Conservation (phyloP, 2,329 filamentous ascomycete species). For the Epichloe gansuensis region DNA sequence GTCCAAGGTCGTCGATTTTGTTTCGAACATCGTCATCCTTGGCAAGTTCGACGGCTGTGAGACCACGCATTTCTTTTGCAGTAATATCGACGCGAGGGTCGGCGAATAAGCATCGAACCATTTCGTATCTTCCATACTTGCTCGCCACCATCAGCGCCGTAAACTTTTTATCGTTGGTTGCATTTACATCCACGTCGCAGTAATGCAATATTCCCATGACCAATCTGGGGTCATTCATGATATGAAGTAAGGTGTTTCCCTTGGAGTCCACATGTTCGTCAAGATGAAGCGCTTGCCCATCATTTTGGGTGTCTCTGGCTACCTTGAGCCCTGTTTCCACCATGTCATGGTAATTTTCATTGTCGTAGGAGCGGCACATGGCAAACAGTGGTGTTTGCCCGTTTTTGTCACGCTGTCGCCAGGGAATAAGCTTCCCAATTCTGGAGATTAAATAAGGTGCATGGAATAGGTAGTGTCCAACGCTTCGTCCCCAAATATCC, state of each 20-base stretch:
- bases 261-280: slow-evolving; percentile 89
- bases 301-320: slow-evolving; percentile 61
- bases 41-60: slow-evolving; percentile 90
- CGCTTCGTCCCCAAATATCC: slow-evolving; percentile 75
- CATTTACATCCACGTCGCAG: slow-evolving; percentile 93
- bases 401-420: slow-evolving; percentile 87
- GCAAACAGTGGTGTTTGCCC: slow-evolving; percentile 97
- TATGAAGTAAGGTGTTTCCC: slow-evolving; percentile 90
- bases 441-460: slow-evolving; percentile 65
- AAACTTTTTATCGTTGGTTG: slow-evolving; percentile 86
- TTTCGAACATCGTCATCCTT: slow-evolving; percentile 98
- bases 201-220: slow-evolving; percentile 62
- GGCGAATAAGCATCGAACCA: slow-evolving; percentile 76
- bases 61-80: slow-evolving; percentile 69
- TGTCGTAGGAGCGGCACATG: slow-evolving; percentile 88
- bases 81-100: slow-evolving; percentile 79
- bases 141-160: slow-evolving; percentile 96
- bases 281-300: slow-evolving; percentile 69
- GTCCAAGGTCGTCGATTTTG: slow-evolving; percentile 82
- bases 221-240: slow-evolving; percentile 75
- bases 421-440: slow-evolving; percentile 69
- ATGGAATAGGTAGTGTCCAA: slow-evolving; percentile 94
- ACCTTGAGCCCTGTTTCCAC: slow-evolving; percentile 67
- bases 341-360: slow-evolving; percentile 77
- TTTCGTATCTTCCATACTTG: slow-evolving; percentile 91